Evolutionary conservation across 2,329 filamentous ascomycete species (phyloP), one percentile per base, ranked within the genome.

Genomic region (Trichoderma sp.): DNA sequence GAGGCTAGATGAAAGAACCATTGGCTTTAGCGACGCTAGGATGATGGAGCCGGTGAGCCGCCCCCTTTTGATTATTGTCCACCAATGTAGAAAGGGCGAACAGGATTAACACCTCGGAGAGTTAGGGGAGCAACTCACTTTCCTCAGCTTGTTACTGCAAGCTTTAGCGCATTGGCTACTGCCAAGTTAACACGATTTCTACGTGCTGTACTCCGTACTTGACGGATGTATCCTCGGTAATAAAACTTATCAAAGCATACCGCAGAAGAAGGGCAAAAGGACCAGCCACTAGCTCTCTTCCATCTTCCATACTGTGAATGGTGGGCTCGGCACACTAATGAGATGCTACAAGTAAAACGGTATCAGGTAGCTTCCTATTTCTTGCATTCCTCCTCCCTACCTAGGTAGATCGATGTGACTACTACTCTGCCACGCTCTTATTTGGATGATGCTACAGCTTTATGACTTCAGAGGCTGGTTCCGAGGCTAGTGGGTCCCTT

Each of bases 11-110:
- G 37, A 26, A 24, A 51, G 39, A 24, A 32, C 28, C 39, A 8
- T 59, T 59, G 54, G 10, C 21, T 18, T 66, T 59, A 54, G 30
- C n/a, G 63, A 43, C 54, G 63, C 63, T 59, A 66, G 55, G 34
- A 37, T 43, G 26, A 66, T 49, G 63, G 63, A 66, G 54, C 63
- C 63, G 21, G 32, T 46, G 39, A 34, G 61, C 54, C 54, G 39
- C n/a, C 43, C 43, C 39, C 34, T 7, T 56, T 34, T 51, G 63
- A 66, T 37, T 49, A 28, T 59, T 51, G 37, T 46, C 49, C 37
- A 24, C 54, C 43, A 34, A 59, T 51, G 49, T 39, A 51, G 58
- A 52, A 34, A 66, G 49, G 37, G 37, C 21, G n/a, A 46, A 10
- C 10, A 13, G 18, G 14, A 18, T 54, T 26, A 26, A 66, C 32